These are phyloP conservation scores for Castanopsis chinensis DNA, from an alignment of 306 rosid genomes.

Conservation along the genomic window DNA sequence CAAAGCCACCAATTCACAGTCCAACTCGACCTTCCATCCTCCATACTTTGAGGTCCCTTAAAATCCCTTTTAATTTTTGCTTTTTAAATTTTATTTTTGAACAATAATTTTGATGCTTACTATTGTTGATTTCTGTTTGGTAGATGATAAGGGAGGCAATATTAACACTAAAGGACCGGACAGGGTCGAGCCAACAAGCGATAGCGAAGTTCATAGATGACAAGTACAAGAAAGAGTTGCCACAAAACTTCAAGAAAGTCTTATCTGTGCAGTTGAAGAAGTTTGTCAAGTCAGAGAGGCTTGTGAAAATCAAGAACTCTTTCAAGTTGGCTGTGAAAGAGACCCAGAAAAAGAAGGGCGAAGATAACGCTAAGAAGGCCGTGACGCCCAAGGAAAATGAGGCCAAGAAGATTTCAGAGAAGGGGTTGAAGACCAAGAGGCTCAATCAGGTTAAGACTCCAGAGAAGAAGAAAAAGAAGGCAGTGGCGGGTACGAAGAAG, in stretches of 20 bases:
- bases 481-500: background rate
- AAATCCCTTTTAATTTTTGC: background rate
- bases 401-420: conserved; percentile 5
- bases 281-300: conserved; percentile 31
- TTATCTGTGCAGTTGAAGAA: conserved; percentile 31
- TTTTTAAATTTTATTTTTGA: background rate
- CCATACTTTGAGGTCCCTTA: conserved; percentile 28
- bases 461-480: conserved; percentile 13
- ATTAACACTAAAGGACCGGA: conserved; percentile 23
- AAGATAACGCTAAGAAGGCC: background rate
- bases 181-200: conserved; percentile 34
- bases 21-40: conserved; percentile 6
- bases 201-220: conserved; percentile 29
- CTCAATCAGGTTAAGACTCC: conserved; percentile 28
- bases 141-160: conserved; percentile 34
- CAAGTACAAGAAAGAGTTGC: conserved; percentile 22
- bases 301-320: conserved; percentile 33
- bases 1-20: no score
- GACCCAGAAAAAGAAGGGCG: background rate
- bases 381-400: background rate
- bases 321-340: conserved; percentile 2
- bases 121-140: background rate
- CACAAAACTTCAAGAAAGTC: conserved; percentile 22
- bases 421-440: conserved; percentile 28
- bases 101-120: background rate